Evolutionary conservation across 306 rosid species (phyloP), one percentile per base, ranked within the genome.

Genomic region (Potentilla sterilis): DNA sequence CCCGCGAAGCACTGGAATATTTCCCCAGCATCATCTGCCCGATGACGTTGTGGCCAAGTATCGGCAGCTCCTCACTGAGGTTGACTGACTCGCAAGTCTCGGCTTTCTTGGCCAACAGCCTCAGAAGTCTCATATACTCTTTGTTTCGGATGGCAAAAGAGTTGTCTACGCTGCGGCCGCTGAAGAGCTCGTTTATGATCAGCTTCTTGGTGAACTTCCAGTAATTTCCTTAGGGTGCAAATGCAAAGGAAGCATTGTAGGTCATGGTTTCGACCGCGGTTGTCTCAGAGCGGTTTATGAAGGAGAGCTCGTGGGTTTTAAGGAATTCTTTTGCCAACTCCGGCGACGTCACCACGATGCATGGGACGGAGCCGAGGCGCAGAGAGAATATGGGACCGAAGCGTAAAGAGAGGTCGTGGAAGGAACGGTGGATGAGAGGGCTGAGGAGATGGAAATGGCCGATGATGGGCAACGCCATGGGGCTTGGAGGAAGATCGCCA

Each of bases 361-460:
- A 79, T 2, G 32, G 42, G 5, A 64, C 69, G 0, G 79, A 85
- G 41, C 93, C 89, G 0, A 85, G 66, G 32, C 74, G 70, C 4
- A 89, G 85, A 42, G 57, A 69, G 19, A 89, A 8, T 16, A 89
- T 62, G 52, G 89, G 88, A 1, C 89, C 88, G 58, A 87, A 74
- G 51, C 38, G 63, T 5, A 48, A 2, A 0, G 85, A 80, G 9
- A 89, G 85, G 7, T 75, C 55, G 1, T 76, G 34, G 40, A 88
- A 77, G 13, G 91, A 72, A 0, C 67, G 65, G 73, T 88, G 87
- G 58, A 83, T 54, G 35, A 83, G 74, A 4, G 86, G 93, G 41
- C 55, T 3, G 7, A 73, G 54, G 67, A 57, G 77, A 66, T 73
- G 77, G 42, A 57, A 73, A 47, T 73, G 68, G 55, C 68, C 77